phyloP scores from a whole-genome alignment of 257 asterid species.

The Solanum boliviense region DNA sequence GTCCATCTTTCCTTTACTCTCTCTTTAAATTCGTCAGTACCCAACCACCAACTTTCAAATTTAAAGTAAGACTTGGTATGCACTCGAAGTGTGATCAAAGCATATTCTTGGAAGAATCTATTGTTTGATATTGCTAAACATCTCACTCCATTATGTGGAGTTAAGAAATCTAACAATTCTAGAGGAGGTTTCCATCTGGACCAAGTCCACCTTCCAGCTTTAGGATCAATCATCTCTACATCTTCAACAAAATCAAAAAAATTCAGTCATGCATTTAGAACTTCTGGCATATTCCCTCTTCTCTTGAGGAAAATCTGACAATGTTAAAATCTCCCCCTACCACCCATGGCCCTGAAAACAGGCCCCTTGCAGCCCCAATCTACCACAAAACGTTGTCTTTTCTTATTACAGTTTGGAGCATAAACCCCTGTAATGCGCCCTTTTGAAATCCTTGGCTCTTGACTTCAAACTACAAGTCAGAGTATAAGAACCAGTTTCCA shows the following conservation, averaged over 20 bases:
- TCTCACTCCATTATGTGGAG: background rate
- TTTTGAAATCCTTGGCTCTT: background rate
- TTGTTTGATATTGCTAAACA: background rate
- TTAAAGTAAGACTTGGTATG: background rate
- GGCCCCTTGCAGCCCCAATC: background rate
- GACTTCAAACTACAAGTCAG: background rate
- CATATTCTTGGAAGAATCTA: background rate
- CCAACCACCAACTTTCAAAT: background rate
- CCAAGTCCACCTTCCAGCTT: background rate
- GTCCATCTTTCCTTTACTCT: background rate
- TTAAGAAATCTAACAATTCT: background rate
- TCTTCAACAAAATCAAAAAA: background rate
- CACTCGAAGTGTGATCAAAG: background rate
- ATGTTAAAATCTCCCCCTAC: background rate
- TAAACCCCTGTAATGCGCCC: background rate
- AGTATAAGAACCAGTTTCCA: background rate
- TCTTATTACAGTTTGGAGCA: background rate
- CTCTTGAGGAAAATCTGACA: background rate
- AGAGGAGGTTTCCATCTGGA: background rate
- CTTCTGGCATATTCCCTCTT: too few species aligned
- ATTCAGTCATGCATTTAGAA: background rate
- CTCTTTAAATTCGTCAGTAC: background rate
- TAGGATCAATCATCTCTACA: background rate
- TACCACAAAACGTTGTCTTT: background rate
- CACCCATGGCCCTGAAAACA: background rate